A percentile compares a stretch with the other conserved stretches of the same genome.
Conservation (phyloP, 1,284 basidiomycete genomes). For the Sanghuangporus sanghuang region DNA sequence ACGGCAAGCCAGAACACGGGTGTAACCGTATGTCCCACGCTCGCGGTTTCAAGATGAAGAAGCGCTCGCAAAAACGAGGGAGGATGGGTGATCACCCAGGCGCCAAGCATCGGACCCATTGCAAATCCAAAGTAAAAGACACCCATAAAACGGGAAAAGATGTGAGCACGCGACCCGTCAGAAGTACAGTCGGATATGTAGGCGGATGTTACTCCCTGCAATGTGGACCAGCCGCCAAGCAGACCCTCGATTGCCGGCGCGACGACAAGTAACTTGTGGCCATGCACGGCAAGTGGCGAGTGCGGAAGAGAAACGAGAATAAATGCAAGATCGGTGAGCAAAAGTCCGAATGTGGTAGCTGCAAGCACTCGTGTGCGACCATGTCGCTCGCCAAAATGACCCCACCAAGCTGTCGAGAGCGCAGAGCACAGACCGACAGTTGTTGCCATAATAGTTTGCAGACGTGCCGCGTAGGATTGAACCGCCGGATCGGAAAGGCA, state of each 20-base stretch:
- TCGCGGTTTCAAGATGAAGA: constrained; percentile 17
- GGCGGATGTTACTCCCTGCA: constrained; percentile 75
- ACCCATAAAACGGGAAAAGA: constrained; percentile 77
- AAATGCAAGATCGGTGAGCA: constrained; percentile 75
- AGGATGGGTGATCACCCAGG: constrained; percentile 59
- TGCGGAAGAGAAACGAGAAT: constrained; percentile 72
- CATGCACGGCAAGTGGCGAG: constrained; percentile 57
- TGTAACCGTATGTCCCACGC: constrained; percentile 35
- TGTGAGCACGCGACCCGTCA: constrained; percentile 72
- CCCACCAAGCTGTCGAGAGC: constrained; percentile 87
- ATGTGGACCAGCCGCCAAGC: constrained; percentile 81
- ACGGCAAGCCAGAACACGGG: constrained; percentile 57
- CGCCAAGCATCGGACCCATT: constrained; percentile 68
- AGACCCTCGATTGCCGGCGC: constrained; percentile 81
- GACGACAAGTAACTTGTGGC: constrained; percentile 71
- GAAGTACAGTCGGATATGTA: constrained; percentile 84
- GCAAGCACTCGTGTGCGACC: constrained; percentile 77
- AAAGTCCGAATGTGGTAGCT: constrained; percentile 62
- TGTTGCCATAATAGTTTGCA: constrained; percentile 69
- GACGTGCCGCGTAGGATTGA: constrained; percentile 57
- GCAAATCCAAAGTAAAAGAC: constrained; percentile 69
- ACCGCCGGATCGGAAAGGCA: constrained; percentile 62
- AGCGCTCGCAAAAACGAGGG: constrained; percentile 33
- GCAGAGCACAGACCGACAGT: constrained; percentile 80
- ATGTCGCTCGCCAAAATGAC: constrained; percentile 70